Conservation (phyloP, 495 filamentous ascomycete genomes). For the Glutinoglossum americanum region DNA sequence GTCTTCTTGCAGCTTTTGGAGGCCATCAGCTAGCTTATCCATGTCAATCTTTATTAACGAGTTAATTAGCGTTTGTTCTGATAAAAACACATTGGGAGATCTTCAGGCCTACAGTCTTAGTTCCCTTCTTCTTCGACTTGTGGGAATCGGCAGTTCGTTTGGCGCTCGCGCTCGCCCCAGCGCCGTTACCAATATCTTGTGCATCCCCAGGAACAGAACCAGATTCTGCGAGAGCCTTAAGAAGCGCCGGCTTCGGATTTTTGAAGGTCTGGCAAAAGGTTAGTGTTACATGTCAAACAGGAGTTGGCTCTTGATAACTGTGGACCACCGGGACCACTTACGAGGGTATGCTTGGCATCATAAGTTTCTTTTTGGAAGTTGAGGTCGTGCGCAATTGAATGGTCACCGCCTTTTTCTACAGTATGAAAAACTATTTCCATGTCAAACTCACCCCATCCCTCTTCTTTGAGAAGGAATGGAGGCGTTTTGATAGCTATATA, state of each 20-base stretch:
- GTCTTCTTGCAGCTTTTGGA: conserved; percentile 67
- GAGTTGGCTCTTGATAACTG: neutral
- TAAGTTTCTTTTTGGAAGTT: conserved; percentile 73
- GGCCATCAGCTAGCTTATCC: conserved; percentile 88
- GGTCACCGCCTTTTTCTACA: conserved; percentile 72
- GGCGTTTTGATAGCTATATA: conserved; percentile 52
- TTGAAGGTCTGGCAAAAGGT: conserved; percentile 43
- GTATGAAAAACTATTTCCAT: conserved; percentile 65
- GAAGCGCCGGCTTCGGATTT: conserved; percentile 69
- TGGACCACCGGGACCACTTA: conserved; percentile 20
- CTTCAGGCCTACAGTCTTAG: conserved; percentile 29
- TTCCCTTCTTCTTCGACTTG: conserved; percentile 28
- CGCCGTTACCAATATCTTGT: conserved; percentile 5
- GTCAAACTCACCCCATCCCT: conserved; percentile 98
- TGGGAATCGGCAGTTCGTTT: conserved; percentile 21
- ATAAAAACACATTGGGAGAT: neutral
- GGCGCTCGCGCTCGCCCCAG: conserved; percentile 2
- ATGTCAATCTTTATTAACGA: conserved; percentile 42
- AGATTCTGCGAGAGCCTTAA: conserved; percentile 52
- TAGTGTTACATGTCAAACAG: neutral
- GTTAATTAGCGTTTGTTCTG: neutral
- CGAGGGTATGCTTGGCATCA: conserved; percentile 60
- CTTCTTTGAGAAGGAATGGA: conserved; percentile 75
- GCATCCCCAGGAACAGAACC: conserved; percentile 67
- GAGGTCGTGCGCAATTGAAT: conserved; percentile 63